A percentile compares a stretch with the other conserved stretches of the same genome.
phyloP scores from a whole-genome alignment of 1,284 basidiomycete genomes.

The Leccinum variabile region DNA sequence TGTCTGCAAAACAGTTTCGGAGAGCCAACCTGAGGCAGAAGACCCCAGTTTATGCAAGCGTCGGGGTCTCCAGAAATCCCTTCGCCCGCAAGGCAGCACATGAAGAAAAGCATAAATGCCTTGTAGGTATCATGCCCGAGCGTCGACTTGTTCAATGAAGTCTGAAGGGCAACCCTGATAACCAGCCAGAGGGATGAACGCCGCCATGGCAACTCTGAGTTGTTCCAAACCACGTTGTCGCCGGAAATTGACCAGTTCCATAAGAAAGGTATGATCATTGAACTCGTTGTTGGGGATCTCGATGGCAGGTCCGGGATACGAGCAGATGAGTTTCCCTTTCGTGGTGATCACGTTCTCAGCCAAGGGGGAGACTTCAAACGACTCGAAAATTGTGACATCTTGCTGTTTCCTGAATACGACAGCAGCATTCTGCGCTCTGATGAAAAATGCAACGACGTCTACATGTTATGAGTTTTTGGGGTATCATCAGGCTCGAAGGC shows the following conservation, averaged over 20 bases:
- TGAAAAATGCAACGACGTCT: neutral
- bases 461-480: neutral
- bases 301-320: conserved; percentile 1
- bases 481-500: neutral
- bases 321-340: conserved; percentile 1
- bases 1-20: too few relatives aligned
- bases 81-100: too few relatives aligned
- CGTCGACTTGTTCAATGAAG: too few relatives aligned
- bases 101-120: too few relatives aligned
- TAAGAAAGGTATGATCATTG: neutral
- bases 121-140: too few relatives aligned
- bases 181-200: too few relatives aligned
- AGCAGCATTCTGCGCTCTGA: neutral
- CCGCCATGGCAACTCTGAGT: too few relatives aligned
- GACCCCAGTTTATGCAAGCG: too few relatives aligned
- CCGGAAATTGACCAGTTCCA: neutral
- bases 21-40: too few relatives aligned
- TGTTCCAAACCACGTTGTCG: too few relatives aligned
- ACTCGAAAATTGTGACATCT: neutral
- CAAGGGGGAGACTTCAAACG: neutral
- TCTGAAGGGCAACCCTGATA: too few relatives aligned
- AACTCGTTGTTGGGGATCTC: neutral
- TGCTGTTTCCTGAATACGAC: neutral
- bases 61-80: too few relatives aligned
- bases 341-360: neutral